phyloP scores from a whole-genome alignment of 257 asterid genomes.

The Salvia rosmarinus region DNA sequence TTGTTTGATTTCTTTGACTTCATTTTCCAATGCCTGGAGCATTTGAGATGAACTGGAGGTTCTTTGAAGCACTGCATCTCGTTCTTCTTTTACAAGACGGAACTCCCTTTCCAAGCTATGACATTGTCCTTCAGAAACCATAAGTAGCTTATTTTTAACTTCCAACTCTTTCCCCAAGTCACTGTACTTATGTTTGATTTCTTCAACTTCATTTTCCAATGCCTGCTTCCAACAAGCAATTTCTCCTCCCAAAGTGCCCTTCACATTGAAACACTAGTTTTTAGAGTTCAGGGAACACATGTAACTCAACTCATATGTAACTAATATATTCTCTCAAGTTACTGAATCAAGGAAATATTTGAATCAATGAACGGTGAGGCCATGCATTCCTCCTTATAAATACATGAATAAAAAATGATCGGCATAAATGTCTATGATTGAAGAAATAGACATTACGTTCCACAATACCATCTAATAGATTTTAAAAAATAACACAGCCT shows the following conservation, averaged over 20 bases:
- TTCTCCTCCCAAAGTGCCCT: constrained; percentile 78
- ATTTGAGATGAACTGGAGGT: constrained; percentile 48
- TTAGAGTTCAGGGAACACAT: constrained; percentile 20
- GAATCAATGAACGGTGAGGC: constrained; percentile 9
- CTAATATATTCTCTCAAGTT: background rate
- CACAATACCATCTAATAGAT: background rate
- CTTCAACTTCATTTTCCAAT: constrained; percentile 55
- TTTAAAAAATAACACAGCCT: background rate
- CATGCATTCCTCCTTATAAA: background rate
- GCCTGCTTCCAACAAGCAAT: constrained; percentile 81
- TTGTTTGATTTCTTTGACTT: constrained; percentile 49
- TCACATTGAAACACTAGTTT: constrained; percentile 46
- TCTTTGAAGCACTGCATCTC: constrained; percentile 45
- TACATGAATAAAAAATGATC: background rate
- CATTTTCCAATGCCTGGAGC: constrained; percentile 55
- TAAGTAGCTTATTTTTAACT: constrained; percentile 46
- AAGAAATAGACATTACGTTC: background rate
- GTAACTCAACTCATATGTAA: background rate
- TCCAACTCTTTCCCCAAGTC: constrained; percentile 58
- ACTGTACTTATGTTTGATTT: constrained; percentile 45
- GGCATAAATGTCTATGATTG: background rate
- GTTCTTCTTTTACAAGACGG: constrained; percentile 56
- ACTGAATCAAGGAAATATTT: background rate
- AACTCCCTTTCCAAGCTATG: constrained; percentile 68
- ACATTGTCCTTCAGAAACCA: constrained; percentile 55